phyloP scores from a whole-genome alignment of 345 rosid genomes.

The Anacardium occidentale region DNA sequence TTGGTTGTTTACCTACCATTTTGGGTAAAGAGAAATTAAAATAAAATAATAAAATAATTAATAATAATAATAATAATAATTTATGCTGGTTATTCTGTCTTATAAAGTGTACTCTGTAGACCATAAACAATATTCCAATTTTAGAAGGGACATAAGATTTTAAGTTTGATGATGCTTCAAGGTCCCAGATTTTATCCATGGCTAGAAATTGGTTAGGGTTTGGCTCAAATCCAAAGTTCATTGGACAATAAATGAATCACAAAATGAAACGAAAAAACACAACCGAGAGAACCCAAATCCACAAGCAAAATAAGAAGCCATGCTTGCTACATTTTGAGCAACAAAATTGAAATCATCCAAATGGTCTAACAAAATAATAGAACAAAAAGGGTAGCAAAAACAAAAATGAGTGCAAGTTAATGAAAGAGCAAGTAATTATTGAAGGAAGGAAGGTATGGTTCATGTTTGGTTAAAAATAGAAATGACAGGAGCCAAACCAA shows the following conservation, averaged over 20 bases:
- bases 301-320: not conserved
- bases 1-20: conserved; percentile 21
- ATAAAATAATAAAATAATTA: too few species aligned
- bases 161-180: not conserved
- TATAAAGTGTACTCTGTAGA: not conserved
- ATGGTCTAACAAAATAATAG: conserved; percentile 3
- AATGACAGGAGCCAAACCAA: conserved; percentile 24
- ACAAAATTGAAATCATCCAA: not conserved
- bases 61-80: too few species aligned
- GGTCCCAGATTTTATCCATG: not conserved
- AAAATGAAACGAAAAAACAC: not conserved
- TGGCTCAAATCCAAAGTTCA: not conserved
- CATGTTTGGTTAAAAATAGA: not conserved
- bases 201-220: not conserved
- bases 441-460: not conserved
- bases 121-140: not conserved
- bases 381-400: not conserved
- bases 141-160: not conserved
- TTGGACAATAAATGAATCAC: not conserved
- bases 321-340: not conserved
- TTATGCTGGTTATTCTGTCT: too few species aligned
- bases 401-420: too few species aligned
- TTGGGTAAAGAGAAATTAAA: too few species aligned
- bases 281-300: not conserved
- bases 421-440: too few species aligned